phyloP scores from a whole-genome alignment of 2,329 filamentous ascomycete species.

The Exophiala sp. region DNA sequence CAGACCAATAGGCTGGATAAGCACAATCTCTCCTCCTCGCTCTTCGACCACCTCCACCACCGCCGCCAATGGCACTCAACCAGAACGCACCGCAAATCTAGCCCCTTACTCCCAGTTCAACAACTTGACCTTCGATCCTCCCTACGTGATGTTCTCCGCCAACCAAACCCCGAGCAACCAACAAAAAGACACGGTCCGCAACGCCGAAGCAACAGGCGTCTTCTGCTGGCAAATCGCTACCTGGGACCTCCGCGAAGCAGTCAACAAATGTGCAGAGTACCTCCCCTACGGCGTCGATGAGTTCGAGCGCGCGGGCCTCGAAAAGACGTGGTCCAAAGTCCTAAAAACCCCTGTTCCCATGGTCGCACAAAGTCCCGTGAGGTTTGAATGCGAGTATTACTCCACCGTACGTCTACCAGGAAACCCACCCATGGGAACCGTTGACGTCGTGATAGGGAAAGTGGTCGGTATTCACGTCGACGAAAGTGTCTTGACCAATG shows the following conservation, averaged over 20 bases:
- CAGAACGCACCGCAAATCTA: constrained; percentile 46
- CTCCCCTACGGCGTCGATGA: constrained; percentile 52
- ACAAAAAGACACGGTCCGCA: constrained; percentile 57
- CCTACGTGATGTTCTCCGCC: constrained; percentile 60
- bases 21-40: constrained; percentile 37
- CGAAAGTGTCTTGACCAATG: constrained; percentile 53
- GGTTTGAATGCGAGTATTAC: constrained; percentile 59
- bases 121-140: constrained; percentile 61
- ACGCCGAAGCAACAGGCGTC: constrained; percentile 53
- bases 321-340: constrained; percentile 44
- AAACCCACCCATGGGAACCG: constrained; percentile 55
- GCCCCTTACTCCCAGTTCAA: constrained; percentile 62
- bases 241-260: constrained; percentile 52
- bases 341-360: constrained; percentile 44
- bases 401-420: constrained; percentile 54
- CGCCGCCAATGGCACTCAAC: constrained; percentile 36
- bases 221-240: constrained; percentile 62
- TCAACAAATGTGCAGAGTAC: constrained; percentile 55
- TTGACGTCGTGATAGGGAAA: constrained; percentile 56
- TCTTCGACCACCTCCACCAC: constrained; percentile 35
- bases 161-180: constrained; percentile 50
- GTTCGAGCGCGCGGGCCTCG: constrained; percentile 49
- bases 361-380: constrained; percentile 53
- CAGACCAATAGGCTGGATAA: constrained; percentile 63
- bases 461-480: constrained; percentile 58